Evolutionary conservation across 345 rosid genomes (phyloP).

Genomic region (Eucalyptus microcorys): DNA sequence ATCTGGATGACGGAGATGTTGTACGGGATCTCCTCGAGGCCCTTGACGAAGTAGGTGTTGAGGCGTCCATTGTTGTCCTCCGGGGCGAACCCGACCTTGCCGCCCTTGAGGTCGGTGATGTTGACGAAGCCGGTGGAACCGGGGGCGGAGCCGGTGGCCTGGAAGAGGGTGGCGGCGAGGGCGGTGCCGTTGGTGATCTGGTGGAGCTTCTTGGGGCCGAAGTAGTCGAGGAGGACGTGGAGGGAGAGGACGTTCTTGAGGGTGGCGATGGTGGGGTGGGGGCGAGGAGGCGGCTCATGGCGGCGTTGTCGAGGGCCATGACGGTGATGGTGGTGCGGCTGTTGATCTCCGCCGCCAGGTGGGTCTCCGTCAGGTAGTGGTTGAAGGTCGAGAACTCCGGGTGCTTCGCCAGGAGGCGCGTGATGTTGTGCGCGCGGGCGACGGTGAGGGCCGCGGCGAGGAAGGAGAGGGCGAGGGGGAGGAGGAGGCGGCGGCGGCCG

Average conservation of each 20-base stretch:
- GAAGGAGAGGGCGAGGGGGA: slow-evolving; percentile 8
- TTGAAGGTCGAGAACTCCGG: slow-evolving; percentile 85
- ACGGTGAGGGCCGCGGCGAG: neutral
- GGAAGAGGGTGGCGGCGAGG: slow-evolving; percentile 88
- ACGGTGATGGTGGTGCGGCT: slow-evolving; percentile 77
- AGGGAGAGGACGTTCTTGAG: slow-evolving; percentile 83
- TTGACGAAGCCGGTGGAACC: slow-evolving; percentile 91
- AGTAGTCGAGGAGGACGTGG: slow-evolving; percentile 94
- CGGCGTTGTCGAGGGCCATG: slow-evolving; percentile 75
- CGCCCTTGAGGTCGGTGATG: slow-evolving; percentile 79
- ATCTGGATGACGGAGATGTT: slow-evolving; percentile 89
- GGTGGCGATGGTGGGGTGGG: slow-evolving; percentile 56
- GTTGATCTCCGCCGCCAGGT: slow-evolving; percentile 90
- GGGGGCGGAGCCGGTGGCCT: slow-evolving; percentile 84
- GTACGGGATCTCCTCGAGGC: slow-evolving; percentile 74
- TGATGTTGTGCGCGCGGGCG: slow-evolving; percentile 68
- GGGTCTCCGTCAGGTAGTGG: slow-evolving; percentile 72
- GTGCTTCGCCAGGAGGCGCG: slow-evolving; percentile 58
- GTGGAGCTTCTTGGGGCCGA: slow-evolving; percentile 91
- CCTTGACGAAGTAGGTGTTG: slow-evolving; percentile 47
- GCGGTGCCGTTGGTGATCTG: slow-evolving; percentile 89
- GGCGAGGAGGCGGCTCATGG: slow-evolving; percentile 55
- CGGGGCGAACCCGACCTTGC: slow-evolving; percentile 81
- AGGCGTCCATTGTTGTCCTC: slow-evolving; percentile 45
- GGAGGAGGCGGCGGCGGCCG: neutral